Conservation (phyloP, 768 basidiomycete genomes). For the Kwoniella botswanensis region DNA sequence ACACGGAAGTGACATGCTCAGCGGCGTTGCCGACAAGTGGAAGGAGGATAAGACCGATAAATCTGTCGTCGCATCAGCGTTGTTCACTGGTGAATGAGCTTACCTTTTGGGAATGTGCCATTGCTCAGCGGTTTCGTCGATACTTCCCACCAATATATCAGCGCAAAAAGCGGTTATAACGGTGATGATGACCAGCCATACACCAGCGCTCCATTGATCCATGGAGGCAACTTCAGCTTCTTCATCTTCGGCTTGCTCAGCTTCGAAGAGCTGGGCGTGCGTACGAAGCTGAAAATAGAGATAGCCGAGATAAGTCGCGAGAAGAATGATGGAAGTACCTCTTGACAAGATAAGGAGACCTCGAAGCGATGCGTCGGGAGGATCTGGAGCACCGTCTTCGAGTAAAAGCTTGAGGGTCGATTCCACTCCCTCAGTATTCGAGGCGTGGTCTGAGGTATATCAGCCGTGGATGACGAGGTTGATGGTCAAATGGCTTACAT, state of each 20-base stretch:
- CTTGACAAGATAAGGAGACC: conserved; percentile 77
- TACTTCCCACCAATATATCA: conserved; percentile 83
- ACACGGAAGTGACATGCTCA: conserved; percentile 78
- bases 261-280: conserved; percentile 70
- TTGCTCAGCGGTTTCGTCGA: conserved; percentile 83
- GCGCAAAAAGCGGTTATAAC: conserved; percentile 86
- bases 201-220: conserved; percentile 71
- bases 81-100: conserved; percentile 3
- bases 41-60: conserved; percentile 84
- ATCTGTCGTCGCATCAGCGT: conserved; percentile 53
- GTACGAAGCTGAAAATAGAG: conserved; percentile 68
- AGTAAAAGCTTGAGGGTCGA: conserved; percentile 26
- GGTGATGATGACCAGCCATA: conserved; percentile 72
- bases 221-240: conserved; percentile 65
- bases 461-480: conserved; percentile 6
- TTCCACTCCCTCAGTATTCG: conserved; percentile 30
- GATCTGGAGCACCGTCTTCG: conserved; percentile 44
- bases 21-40: conserved; percentile 71
- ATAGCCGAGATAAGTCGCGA: conserved; percentile 69
- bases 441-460: conserved; percentile 45
- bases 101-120: conserved; percentile 68
- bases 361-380: conserved; percentile 48
- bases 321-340: conserved; percentile 76
- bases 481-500: conserved; percentile 60
- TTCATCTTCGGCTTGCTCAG: conserved; percentile 59